Evolutionary conservation across 2,329 filamentous ascomycete genomes (phyloP).

Genomic region (Trichoderma arundinaceum): DNA sequence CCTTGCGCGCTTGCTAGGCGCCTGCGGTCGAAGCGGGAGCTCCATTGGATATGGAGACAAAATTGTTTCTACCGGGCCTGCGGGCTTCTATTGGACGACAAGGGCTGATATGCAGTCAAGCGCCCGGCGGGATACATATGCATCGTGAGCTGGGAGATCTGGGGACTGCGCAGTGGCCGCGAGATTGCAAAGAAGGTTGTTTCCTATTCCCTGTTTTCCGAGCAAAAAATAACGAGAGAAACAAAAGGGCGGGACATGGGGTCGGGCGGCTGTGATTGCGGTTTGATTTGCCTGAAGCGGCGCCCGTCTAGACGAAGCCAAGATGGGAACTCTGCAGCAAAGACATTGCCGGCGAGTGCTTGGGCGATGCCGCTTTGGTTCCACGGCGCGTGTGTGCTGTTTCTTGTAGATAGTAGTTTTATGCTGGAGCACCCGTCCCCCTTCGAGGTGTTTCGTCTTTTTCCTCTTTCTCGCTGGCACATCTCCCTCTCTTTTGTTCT

Average conservation of each 20-base stretch:
- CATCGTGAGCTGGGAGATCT: constrained; percentile 12
- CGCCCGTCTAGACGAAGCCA: background rate
- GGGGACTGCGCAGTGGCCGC: background rate
- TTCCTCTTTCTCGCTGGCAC: background rate
- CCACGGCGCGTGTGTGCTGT: constrained; percentile 13
- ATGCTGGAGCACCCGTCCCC: background rate
- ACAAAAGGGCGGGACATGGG: constrained; percentile 8
- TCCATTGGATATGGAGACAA: too few species aligned
- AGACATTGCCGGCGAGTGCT: constrained; percentile 3
- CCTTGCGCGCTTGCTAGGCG: constrained; percentile 24
- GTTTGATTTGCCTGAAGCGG: constrained; percentile 23
- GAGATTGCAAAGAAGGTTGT: constrained; percentile 18
- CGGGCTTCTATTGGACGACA: constrained; percentile 6
- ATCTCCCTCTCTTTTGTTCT: constrained; percentile 31
- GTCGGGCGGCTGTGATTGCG: constrained; percentile 24
- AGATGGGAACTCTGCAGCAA: constrained; percentile 3
- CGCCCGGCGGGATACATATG: constrained; percentile 24
- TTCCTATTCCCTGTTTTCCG: constrained; percentile 2
- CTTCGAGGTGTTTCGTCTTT: background rate
- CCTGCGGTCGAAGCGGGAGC: background rate
- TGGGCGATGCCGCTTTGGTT: background rate
- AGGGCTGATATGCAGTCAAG: constrained; percentile 25
- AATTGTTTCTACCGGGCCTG: too few species aligned
- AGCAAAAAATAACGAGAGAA: background rate
- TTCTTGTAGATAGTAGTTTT: constrained; percentile 24